Percentiles rank a stretch among this genome's conserved stretches.
Conservation (phyloP, 352 stramenopile genomes). For the Globisporangium takayamanum region DNA sequence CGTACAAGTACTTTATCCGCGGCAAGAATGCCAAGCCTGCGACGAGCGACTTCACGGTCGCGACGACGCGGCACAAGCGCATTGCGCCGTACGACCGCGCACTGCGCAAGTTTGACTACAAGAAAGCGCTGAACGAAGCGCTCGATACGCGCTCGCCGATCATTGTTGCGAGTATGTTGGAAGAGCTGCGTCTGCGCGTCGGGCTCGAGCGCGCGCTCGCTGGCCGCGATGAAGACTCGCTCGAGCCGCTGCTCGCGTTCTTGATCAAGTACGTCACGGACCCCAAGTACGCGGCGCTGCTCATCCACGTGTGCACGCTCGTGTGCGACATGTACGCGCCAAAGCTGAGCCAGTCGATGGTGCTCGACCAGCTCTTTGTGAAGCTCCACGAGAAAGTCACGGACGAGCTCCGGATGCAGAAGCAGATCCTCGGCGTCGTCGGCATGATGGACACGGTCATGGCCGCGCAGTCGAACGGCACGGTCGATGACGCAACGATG, state of each 20-base stretch:
- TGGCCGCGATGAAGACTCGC: slow-evolving; percentile 90
- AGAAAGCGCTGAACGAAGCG: slow-evolving; percentile 92
- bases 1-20: slow-evolving; percentile 88
- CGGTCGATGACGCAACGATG: slow-evolving; percentile 20
- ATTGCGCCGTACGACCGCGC: slow-evolving; percentile 91
- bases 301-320: slow-evolving; percentile 90
- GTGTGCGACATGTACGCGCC: slow-evolving; percentile 92
- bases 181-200: slow-evolving; percentile 91
- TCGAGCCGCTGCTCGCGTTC: slow-evolving; percentile 94
- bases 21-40: slow-evolving; percentile 79
- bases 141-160: slow-evolving; percentile 88
- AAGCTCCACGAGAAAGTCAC: slow-evolving; percentile 87
- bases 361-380: slow-evolving; percentile 93
- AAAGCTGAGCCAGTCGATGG: slow-evolving; percentile 87
- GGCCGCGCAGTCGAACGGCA: slow-evolving; percentile 73
- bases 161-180: slow-evolving; percentile 91
- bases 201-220: slow-evolving; percentile 87
- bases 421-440: slow-evolving; percentile 78
- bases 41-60: slow-evolving; percentile 71
- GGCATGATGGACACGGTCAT: slow-evolving; percentile 89
- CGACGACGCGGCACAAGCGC: slow-evolving; percentile 81
- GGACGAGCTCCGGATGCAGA: slow-evolving; percentile 82
- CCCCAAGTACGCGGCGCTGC: slow-evolving; percentile 89
- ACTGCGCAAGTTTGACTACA: slow-evolving; percentile 95
- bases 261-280: slow-evolving; percentile 93